Base-by-base conservation (phyloP, 331 rosid species). In the Malus hybrid region DNA sequence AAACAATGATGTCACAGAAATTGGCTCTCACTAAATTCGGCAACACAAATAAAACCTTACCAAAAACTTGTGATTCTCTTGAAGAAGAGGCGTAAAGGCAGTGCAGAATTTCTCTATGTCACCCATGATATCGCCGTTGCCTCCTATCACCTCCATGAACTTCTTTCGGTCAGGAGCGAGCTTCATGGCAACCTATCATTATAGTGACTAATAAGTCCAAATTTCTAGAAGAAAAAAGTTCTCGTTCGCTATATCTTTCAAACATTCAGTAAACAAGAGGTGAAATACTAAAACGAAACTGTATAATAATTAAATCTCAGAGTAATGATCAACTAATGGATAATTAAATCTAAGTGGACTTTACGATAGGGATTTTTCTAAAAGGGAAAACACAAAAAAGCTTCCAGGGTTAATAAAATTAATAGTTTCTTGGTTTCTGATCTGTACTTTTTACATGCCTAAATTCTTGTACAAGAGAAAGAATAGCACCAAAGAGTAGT, bases 101-200 rank as follows among this genome's bases (percentile, higher is more conserved):
- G 86, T 71, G 71, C 97, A 92, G 48, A 95, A 95, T 66, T 88
- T 82, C 67, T 86, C 89, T 28, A 92, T 95, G 84, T 92, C 97
- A 44, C 73, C 86, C 74, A 68, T 77, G 67, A 89, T 54, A 71
- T 92, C 92, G 54, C 97, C 96, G 3, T 78, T 73, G 70, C 99
- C 91, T 24, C 86, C 90, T 64, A 95, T 68, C 74, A 95, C 96
- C 1, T 90, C 97, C 97, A 95, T 92, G 88, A 95, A 95, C 87
- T 92, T 95, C 87, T 89, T 92, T 76, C 99, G 88, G 71, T 95
- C 98, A 8, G 99, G 99, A 75, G 99, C 99, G 22, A 95, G 93
- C 89, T 92, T 95, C 99, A 95, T 88, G 31, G 99, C 97, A 59
- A 95, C 75, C 99, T 95, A 83, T 69, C 81, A 69, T 39, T 70